phyloP scores from a whole-genome alignment of 805 yeast species.

The Yamadazyma sp. region DNA sequence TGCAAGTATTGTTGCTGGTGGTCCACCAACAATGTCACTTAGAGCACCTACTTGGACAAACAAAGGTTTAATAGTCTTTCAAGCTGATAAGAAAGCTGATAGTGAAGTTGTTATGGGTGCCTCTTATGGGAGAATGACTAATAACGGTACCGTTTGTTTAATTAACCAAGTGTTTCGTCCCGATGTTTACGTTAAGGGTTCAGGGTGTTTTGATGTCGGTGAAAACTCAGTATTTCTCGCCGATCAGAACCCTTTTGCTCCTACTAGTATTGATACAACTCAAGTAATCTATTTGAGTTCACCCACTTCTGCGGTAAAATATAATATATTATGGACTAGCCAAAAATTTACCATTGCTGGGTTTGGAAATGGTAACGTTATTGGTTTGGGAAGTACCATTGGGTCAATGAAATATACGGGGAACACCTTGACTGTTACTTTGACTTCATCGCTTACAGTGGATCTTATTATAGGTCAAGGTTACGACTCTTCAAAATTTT shows the following conservation, averaged over 20 bases:
- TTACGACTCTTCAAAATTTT: conserved; percentile 11
- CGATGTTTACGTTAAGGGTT: conserved; percentile 19
- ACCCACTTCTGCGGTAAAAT: conserved; percentile 16
- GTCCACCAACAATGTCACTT: conserved; percentile 13
- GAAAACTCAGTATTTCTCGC: conserved; percentile 8
- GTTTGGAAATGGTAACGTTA: conserved; percentile 21
- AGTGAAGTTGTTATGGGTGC: conserved; percentile 14
- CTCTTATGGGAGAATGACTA: conserved; percentile 9
- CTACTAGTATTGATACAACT: conserved; percentile 8
- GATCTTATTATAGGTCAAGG: conserved; percentile 21
- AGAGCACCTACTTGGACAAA: conserved; percentile 11
- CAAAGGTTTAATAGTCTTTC: conserved; percentile 15
- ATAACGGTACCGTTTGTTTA: conserved; percentile 26
- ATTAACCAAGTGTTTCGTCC: conserved; percentile 21
- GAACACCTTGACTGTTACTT: conserved; percentile 7
- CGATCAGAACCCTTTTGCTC: conserved; percentile 7
- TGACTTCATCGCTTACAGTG: too few species aligned
- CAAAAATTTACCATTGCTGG: conserved; percentile 22
- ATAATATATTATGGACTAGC: conserved; percentile 11
- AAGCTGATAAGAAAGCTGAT: conserved; percentile 2
- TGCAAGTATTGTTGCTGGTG: conserved; percentile 11
- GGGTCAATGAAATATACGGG: conserved; percentile 7
- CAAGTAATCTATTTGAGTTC: conserved; percentile 19
- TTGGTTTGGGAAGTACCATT: conserved; percentile 7
- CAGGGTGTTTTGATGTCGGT: conserved; percentile 26